Evolutionary conservation across 208 protist genomes (phyloP), one percentile per base, ranked within the genome.

Genomic region (Crithidia bombi): DNA sequence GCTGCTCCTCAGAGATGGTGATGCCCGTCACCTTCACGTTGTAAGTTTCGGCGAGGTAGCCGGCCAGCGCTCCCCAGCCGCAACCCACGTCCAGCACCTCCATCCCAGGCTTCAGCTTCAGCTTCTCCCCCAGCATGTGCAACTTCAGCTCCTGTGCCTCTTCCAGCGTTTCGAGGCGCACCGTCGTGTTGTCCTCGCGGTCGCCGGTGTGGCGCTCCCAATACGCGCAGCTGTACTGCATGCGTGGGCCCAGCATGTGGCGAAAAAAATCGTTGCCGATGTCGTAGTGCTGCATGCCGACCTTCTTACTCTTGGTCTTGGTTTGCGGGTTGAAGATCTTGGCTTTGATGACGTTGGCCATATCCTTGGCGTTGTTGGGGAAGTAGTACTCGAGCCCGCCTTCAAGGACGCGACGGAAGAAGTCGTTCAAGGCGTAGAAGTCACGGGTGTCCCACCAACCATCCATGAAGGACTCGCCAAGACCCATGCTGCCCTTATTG

Each of bases 141-240:
- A 94, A 73, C 73, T 94, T 94, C 38, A 81, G 69, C 36, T 67
- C 30, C 81, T 94, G 89, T 52, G 89, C 89, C 68, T 94, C 74
- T 30, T 92, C 86, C 26, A 94, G 83, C 19, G 73, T 79, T 2
- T 6, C 43, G 23, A 88, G 44, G 2, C 64, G 41, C 43, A 66
- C 57, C 28, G 43, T 21, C 21, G n/a, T 39, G 55, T 73, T 56
- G 55, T 66, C 69, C 43, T 69, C 68, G 10, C 9, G 26, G 15
- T 65, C 46, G 39, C 61, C 58, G 51, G 56, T 59, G 50, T 76
- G 74, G 51, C 75, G 71, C 61, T 76, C 73, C 83, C 83, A 89
- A 65, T 89, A 89, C 14, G 71, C 83, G 46, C 83, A 89, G 74
- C 79, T 86, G 84, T 94, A 94, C 65, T 92, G 82, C 89, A 94